A percentile compares a stretch with the other conserved stretches of the same genome.
These are phyloP conservation scores for Podospora conica DNA, from an alignment of 495 filamentous ascomycete species.

Conservation along the genomic window DNA sequence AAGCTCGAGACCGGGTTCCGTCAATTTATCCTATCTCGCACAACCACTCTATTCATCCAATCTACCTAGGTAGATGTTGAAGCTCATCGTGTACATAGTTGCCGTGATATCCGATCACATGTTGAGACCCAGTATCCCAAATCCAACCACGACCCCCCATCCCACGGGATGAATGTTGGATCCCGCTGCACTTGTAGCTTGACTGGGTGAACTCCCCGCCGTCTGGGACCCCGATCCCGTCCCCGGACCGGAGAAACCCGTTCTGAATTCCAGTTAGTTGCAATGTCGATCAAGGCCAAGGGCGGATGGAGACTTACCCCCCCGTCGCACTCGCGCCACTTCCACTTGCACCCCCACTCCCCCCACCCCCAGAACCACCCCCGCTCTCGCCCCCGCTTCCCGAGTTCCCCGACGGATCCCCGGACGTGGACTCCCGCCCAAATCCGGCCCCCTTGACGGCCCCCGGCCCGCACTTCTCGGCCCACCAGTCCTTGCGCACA, in stretches of 20 bases:
- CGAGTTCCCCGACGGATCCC: neutral
- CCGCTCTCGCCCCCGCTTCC: neutral
- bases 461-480: neutral
- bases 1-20: neutral
- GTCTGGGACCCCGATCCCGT: neutral
- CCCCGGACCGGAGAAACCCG: neutral
- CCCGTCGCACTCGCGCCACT: neutral
- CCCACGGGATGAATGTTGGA: neutral
- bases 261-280: neutral
- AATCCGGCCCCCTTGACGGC: neutral
- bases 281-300: neutral
- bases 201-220: neutral
- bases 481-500: neutral
- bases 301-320: neutral
- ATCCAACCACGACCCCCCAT: neutral
- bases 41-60: neutral
- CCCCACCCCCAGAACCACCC: neutral
- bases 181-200: neutral
- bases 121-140: slow-evolving; percentile 4
- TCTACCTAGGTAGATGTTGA: too few species aligned
- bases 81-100: neutral
- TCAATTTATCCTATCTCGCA: neutral
- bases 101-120: neutral
- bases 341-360: neutral
- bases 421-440: neutral